Percentiles rank a stretch among this genome's conserved stretches.
These are phyloP conservation scores for Cladosporium sp. DNA, from an alignment of 2,329 filamentous ascomycete species.

Conservation along the genomic window DNA sequence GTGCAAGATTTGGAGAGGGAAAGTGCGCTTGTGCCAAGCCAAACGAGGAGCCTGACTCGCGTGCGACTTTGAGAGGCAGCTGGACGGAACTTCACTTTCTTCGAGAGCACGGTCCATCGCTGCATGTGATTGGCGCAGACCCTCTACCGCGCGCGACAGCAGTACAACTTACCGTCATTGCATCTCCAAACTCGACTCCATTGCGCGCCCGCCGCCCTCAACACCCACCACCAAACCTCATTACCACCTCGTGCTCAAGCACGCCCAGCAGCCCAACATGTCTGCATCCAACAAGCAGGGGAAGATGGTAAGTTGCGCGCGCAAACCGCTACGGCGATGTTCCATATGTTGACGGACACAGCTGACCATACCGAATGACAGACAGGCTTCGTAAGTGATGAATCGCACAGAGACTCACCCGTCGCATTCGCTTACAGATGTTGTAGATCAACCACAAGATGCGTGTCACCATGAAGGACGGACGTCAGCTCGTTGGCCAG, in stretches of 20 bases:
- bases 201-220: background rate
- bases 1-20: conserved; percentile 1
- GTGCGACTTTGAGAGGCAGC: background rate
- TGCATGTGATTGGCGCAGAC: conserved; percentile 12
- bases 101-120: background rate
- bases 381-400: conserved; percentile 59
- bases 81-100: conserved; percentile 12
- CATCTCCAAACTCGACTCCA: background rate
- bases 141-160: conserved; percentile 9
- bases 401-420: background rate
- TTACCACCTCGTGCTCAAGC: background rate
- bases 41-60: conserved; percentile 3
- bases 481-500: conserved; percentile 92
- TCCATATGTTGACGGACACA: conserved; percentile 36
- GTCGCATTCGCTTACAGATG: conserved; percentile 16
- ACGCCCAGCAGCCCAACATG: conserved; percentile 37
- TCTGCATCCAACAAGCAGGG: conserved; percentile 68
- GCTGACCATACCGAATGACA: conserved; percentile 38
- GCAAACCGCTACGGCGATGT: conserved; percentile 13
- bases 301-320: conserved; percentile 81
- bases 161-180: conserved; percentile 6
- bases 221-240: background rate
- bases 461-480: conserved; percentile 92
- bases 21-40: conserved; percentile 1
- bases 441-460: conserved; percentile 97